Conservation (phyloP, 1,284 basidiomycete genomes). For the Puccinia brachypodii region DNA sequence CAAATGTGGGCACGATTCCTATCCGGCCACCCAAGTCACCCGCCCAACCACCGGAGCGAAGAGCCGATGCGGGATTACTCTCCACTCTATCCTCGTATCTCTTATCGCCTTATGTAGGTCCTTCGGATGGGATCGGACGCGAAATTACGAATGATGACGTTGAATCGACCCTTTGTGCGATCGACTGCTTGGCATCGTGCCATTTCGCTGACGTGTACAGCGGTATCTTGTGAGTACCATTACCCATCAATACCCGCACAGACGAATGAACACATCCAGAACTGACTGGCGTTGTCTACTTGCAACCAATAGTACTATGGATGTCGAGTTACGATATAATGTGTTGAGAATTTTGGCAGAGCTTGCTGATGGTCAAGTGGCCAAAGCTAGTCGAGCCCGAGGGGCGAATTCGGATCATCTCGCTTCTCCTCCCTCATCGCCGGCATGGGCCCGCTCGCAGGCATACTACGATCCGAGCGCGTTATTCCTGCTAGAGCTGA, state of each 20-base stretch:
- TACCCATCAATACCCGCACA: neutral
- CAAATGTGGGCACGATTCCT: constrained; percentile 84
- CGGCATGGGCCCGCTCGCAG: constrained; percentile 56
- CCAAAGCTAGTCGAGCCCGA: constrained; percentile 69
- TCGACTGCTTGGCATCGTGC: constrained; percentile 93
- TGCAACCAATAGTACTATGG: constrained; percentile 24
- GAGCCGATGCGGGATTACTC: constrained; percentile 82
- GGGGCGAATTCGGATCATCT: neutral
- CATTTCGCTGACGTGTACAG: constrained; percentile 89
- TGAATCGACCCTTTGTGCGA: constrained; percentile 89
- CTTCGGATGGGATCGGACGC: constrained; percentile 51
- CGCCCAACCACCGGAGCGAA: constrained; percentile 64
- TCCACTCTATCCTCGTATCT: constrained; percentile 94
- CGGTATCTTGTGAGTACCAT: constrained; percentile 74
- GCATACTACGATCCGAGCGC: constrained; percentile 91
- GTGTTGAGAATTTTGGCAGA: constrained; percentile 13
- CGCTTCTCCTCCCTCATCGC: constrained; percentile 35
- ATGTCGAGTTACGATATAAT: constrained; percentile 48
- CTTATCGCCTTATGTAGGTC: constrained; percentile 81
- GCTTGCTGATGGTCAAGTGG: constrained; percentile 8
- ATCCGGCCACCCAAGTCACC: constrained; percentile 70
- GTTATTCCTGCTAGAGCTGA: constrained; percentile 88
- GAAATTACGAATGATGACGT: constrained; percentile 75
- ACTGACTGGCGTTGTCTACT: neutral
- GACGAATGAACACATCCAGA: neutral